Percentiles rank a stretch among this genome's conserved stretches.
These are phyloP conservation scores for Metschnikowia continentalis DNA, from an alignment of 805 yeast genomes.

Conservation along the genomic window DNA sequence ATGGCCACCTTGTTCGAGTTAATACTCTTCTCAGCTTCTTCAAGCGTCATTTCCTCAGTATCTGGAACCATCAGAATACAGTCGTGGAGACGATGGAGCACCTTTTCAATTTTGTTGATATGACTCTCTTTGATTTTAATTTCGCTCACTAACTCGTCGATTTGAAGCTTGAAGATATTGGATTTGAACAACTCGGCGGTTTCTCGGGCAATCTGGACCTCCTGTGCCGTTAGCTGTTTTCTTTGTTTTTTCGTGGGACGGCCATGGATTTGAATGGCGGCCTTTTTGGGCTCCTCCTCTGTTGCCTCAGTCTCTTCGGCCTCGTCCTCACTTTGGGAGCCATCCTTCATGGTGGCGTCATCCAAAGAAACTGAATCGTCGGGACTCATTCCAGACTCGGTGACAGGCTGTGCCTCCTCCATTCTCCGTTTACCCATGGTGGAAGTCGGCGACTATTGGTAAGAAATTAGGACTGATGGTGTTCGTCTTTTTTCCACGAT, in stretches of 20 bases:
- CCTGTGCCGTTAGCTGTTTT: constrained; percentile 60
- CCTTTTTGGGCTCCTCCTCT: not conserved
- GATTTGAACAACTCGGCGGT: constrained; percentile 93
- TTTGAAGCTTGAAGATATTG: constrained; percentile 90
- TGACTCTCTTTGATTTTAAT: constrained; percentile 69
- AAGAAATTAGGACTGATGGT: not conserved
- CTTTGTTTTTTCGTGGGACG: constrained; percentile 33
- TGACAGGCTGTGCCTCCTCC: constrained; percentile 1
- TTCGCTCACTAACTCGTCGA: constrained; percentile 85
- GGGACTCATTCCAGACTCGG: not conserved
- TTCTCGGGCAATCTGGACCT: constrained; percentile 86
- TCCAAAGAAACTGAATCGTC: not conserved
- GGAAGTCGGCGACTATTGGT: not conserved
- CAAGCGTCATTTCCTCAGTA: constrained; percentile 42
- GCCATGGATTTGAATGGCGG: constrained; percentile 8
- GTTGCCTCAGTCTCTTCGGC: constrained; percentile 5
- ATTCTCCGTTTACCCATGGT: constrained; percentile 4
- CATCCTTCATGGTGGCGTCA: not conserved
- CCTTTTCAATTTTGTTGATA: constrained; percentile 63
- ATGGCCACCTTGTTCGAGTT: constrained; percentile 51
- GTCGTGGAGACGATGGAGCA: constrained; percentile 68
- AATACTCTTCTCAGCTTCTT: constrained; percentile 56
- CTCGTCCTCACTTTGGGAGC: constrained; percentile 8
- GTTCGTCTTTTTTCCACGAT: constrained; percentile 4
- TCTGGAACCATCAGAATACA: constrained; percentile 63